A percentile compares a stretch with the other conserved stretches of the same genome.
phyloP scores from a whole-genome alignment of 1,284 basidiomycete species.

The Pseudozyma tsukubaensis region DNA sequence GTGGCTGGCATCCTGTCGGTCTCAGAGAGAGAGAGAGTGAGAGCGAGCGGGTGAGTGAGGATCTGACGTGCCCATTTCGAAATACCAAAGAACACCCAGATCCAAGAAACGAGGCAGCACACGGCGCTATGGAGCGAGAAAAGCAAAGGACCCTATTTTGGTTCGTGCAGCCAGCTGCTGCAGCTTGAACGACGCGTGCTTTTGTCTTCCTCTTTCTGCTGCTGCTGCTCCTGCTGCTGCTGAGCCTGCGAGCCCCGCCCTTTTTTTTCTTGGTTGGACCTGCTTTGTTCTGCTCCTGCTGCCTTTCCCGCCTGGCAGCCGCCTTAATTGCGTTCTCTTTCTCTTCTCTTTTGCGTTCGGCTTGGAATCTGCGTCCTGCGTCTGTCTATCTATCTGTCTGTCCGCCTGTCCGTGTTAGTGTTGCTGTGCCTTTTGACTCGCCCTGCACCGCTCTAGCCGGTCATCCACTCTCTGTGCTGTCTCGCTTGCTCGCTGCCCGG shows the following conservation, averaged over 20 bases:
- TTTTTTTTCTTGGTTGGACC: too few species aligned
- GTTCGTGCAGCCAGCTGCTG: background rate
- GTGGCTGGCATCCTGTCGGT: too few species aligned
- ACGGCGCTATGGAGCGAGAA: conserved; percentile 3
- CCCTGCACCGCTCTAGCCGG: background rate
- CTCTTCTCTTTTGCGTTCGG: too few species aligned
- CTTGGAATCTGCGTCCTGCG: too few species aligned
- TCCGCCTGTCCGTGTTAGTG: background rate
- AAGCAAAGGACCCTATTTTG: conserved; percentile 5
- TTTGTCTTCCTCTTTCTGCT: background rate
- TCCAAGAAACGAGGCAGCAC: conserved; percentile 10
- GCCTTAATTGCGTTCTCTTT: too few species aligned
- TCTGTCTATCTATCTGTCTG: too few species aligned
- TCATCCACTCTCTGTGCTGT: too few species aligned
- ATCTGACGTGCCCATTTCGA: conserved; percentile 1
- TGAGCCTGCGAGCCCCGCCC: too few species aligned
- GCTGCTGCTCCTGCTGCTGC: background rate
- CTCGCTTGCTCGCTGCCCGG: background rate
- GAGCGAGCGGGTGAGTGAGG: background rate
- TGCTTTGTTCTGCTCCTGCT: background rate
- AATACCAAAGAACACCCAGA: background rate
- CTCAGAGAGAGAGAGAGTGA: too few species aligned
- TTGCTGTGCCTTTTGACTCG: background rate
- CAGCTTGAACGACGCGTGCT: conserved; percentile 8
- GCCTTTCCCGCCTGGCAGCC: too few species aligned